Conservation (phyloP, 2,329 filamentous ascomycete genomes). For the Beauveria pseudobassiana region DNA sequence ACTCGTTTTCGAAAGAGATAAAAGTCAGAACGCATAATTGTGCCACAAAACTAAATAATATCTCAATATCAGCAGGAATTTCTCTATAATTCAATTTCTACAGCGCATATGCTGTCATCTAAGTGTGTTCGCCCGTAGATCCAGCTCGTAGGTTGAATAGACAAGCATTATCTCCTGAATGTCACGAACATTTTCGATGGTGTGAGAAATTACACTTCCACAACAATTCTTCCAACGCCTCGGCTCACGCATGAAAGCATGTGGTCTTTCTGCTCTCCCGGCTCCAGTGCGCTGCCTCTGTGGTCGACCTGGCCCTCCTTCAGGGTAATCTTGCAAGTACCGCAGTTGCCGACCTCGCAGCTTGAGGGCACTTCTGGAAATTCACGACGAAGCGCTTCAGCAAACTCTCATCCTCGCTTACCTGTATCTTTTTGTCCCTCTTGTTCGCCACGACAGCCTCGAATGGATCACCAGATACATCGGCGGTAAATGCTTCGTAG, state of each 20-base stretch:
- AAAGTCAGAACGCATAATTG: too few relatives aligned
- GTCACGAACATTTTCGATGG: too few relatives aligned
- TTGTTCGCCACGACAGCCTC: constrained; percentile 43
- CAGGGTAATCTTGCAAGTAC: constrained; percentile 40
- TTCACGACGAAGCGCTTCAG: constrained; percentile 37
- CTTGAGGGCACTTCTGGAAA: constrained; percentile 38
- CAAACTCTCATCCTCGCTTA: constrained; percentile 40
- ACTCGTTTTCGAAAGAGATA: neutral
- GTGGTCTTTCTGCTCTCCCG: constrained; percentile 34
- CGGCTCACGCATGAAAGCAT: constrained; percentile 48
- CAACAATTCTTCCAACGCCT: constrained; percentile 39
- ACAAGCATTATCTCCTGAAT: too few relatives aligned
- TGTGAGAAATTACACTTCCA: constrained; percentile 33
- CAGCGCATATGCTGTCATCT: too few relatives aligned
- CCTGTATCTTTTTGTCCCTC: constrained; percentile 33
- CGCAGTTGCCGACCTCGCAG: constrained; percentile 49
- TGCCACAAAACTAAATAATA: too few relatives aligned
- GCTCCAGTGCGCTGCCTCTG: constrained; percentile 38
- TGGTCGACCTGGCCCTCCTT: constrained; percentile 39
- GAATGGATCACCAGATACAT: constrained; percentile 51
- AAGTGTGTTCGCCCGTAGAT: too few relatives aligned
- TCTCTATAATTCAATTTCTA: too few relatives aligned
- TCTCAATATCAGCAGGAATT: too few relatives aligned
- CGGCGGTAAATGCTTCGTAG: constrained; percentile 51
- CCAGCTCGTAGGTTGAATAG: too few relatives aligned